Evolutionary conservation across 306 rosid species (phyloP), one percentile per base, ranked within the genome.

Genomic region (Prunus armeniaca): DNA sequence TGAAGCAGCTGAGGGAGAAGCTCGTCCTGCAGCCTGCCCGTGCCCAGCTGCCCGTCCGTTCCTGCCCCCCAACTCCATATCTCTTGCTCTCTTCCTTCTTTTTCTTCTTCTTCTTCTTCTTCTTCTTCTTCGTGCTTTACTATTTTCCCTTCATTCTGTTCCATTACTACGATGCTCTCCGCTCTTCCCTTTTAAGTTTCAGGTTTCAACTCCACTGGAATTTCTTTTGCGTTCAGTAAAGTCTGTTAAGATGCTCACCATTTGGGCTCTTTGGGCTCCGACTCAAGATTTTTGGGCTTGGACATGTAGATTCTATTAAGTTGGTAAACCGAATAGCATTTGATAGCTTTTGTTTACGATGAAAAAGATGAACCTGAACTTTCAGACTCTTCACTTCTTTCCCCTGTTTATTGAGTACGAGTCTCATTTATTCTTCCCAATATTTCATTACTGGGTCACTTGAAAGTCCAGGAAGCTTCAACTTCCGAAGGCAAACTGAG

Each of bases 61-160:
- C 99, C 97, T 30, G 99, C 99, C 46, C 99, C 99, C 97, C 97
- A 92, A 87, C 97, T 90, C 99, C 97, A 90, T 65, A 92, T 24
- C 74, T 82, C 52, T 74, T 86, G 83, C 7, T 50, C 22, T 49
- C 65, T 54, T 45, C 10, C 19, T 28, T 73, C 74, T 66, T 80
- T 83, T 7, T 71, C 64, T 54, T 50, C 9, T 27, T 27, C 28
- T 27, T 27, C 19, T 24, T 73, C n/a, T n/a, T n/a, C 74, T 69
- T 80, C 84, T 11, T 70, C 62, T 38, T 73, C 24, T 30, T 24
- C 49, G 45, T 22, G 62, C 57, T 27, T 57, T 41, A n/a, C 17
- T 41, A 17, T 15, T 19, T 17, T 25, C 58, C 15, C 0, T 19
- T 77, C 84, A 3, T 17, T 55, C 9, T 55, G 78, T 81, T 70